Evolutionary conservation across 2,329 filamentous ascomycete genomes (phyloP).

Genomic region (Pyricularia sp.): DNA sequence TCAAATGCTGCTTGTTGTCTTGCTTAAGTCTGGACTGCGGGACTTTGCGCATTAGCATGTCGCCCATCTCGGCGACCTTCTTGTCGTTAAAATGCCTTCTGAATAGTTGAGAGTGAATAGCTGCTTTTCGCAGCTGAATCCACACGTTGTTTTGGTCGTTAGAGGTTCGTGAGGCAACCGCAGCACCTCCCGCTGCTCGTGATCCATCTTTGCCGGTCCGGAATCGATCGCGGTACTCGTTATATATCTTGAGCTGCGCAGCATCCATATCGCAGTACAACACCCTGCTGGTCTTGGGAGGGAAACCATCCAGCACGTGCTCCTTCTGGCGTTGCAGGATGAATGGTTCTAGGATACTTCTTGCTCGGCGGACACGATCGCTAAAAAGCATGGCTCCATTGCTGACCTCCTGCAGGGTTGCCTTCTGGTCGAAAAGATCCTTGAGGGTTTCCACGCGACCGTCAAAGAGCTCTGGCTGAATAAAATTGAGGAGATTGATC

Average conservation of each 20-base stretch:
- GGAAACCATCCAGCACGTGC: constrained; percentile 79
- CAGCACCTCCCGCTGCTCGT: constrained; percentile 24
- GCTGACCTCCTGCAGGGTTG: constrained; percentile 68
- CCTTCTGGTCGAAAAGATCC: constrained; percentile 85
- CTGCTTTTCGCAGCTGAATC: constrained; percentile 86
- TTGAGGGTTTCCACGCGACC: constrained; percentile 70
- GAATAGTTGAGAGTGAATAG: constrained; percentile 85
- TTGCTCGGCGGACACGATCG: constrained; percentile 77
- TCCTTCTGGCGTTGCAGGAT: constrained; percentile 90
- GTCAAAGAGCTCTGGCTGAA: constrained; percentile 77
- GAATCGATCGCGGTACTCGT: constrained; percentile 53
- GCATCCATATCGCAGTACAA: constrained; percentile 73
- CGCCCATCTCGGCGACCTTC: constrained; percentile 62
- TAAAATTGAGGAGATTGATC: constrained; percentile 83
- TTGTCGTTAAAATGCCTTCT: constrained; percentile 70
- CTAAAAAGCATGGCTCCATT: constrained; percentile 78
- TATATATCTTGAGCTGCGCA: constrained; percentile 65
- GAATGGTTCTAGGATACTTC: constrained; percentile 90
- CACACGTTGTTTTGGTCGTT: constrained; percentile 62
- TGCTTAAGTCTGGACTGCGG: constrained; percentile 43
- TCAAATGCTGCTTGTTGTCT: constrained; percentile 40
- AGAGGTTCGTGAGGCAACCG: constrained; percentile 22
- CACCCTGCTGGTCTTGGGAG: constrained; percentile 67
- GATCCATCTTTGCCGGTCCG: constrained; percentile 48
- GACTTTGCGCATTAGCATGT: constrained; percentile 64